Base-by-base conservation (phyloP, 2,329 filamentous ascomycete genomes). In the Exophiala aquamarina region DNA sequence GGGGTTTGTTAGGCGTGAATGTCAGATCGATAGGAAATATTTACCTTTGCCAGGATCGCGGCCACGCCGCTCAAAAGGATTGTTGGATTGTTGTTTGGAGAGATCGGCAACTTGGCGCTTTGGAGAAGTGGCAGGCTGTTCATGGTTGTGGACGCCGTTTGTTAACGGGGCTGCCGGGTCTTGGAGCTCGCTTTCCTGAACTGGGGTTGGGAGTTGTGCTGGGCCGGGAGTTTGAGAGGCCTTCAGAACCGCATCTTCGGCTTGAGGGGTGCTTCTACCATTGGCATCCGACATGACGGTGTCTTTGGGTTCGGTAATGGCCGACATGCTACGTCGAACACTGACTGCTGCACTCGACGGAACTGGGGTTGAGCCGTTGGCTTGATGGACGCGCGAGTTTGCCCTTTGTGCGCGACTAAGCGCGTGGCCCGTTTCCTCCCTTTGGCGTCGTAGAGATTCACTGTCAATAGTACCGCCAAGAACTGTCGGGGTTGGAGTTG, bases 401-500 rank as follows among this genome's bases (percentile, higher is more conserved):
- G 49, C 49, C 44, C 55, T 45, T 17, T 44, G 47, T 20, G 47
- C 51, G 35, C 47, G 47, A 33, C 20, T 56, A 41, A 58, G 34
- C 4, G 55, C 57, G 38, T 60, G 75, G 70, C 49, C 74, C 75
- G 34, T 76, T 70, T 53, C 71, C 66, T 72, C 69, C 58, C 76
- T 72, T 59, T 80, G 78, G 31, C 76, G 69, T 51, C 70, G 66
- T 13, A 80, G 65, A 7, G 78, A 74, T 52, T 78, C 78, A 33
- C 66, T 74, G 61, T 82, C 78, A 34, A 80, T 71, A 28, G 74
- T 72, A 31, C 78, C 69, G 20, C 74, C 72, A 20, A 74, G 68
- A 44, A 73, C 47, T 72, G 74, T 58, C 70, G 80, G 41, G 74
- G 75, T 59, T 78, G 79, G 31, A 76, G 78, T 58, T 81, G 83